Base-by-base conservation (phyloP, 257 asterid species). In the Rubia yunnanensis region DNA sequence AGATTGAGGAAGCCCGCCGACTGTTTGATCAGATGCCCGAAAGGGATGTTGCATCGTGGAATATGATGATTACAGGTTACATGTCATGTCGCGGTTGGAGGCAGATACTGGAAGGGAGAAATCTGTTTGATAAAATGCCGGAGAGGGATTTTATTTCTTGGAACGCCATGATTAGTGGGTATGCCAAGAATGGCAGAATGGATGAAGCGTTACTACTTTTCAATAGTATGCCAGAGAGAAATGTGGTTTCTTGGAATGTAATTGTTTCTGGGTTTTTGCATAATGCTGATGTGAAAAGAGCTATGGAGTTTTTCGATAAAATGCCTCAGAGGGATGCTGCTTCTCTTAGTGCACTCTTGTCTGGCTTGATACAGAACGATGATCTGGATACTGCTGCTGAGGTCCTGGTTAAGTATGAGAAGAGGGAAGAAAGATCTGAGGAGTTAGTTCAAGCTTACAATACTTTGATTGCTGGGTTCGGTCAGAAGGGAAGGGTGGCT, bases 311-410 rank as follows among this genome's bases (percentile, higher is more conserved):
- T 50, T 50, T 50, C 27, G 4, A 50, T 26, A 50, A 9, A 50
- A 50, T 50, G 57, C 57, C 57, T 22, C 24, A 50, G 57, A n/a
- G 57, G n/a, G 57, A 50, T 50, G 57, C 57, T 18, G 57, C 57
- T 50, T 50, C 57, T 50, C 57, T 50, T 50, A 22, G 57, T 50
- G 57, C 57, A 20, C 57, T 50, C 28, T 50, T 50, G 27, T 50
- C 57, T 50, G 57, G 57, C 28, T 50, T 50, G 27, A 50, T 50
- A 50, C 57, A 22, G 57, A 50, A 50, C 57, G 28, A 10, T 50
- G 57, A 50, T 50, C 27, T 50, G 57, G 57, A 50, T 50, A 50
- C 57, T 50, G 57, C 57, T 50, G 57, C 57, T 50, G 57, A 50
- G 57, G 27, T 50, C 28, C 28, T 50, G 57, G 24, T 50, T 20